Conservation (phyloP, 495 filamentous ascomycete genomes). For the Choiromyces venosus region DNA sequence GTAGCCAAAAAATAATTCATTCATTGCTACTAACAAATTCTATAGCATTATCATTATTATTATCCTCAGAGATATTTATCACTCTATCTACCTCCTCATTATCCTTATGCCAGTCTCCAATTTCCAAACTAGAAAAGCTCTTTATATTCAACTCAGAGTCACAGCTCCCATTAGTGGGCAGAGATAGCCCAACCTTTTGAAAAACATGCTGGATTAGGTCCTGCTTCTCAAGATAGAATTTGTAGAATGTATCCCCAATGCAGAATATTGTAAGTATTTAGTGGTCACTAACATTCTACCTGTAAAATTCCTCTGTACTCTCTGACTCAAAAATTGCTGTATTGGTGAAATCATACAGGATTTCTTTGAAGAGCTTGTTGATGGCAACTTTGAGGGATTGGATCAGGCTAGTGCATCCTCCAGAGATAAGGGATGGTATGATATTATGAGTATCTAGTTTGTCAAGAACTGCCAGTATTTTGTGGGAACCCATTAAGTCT, state of each 20-base stretch:
- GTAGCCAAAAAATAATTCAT: no score
- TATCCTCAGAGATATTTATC: no score
- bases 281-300: background rate
- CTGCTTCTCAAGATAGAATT: background rate
- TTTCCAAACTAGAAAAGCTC: background rate
- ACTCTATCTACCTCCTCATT: no score
- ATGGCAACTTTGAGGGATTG: no score
- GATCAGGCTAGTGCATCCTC: no score
- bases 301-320: slow-evolving; percentile 4
- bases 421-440: no score
- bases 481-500: no score
- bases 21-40: no score
- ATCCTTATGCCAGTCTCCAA: slow-evolving; percentile 1
- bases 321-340: slow-evolving; percentile 3
- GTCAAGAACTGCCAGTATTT: no score
- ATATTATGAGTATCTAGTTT: no score
- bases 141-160: background rate
- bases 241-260: slow-evolving; percentile 13
- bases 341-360: background rate
- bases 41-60: no score
- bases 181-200: background rate
- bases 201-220: background rate
- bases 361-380: slow-evolving; percentile 2
- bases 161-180: background rate
- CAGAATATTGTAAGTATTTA: background rate